Conservation (phyloP, 2,329 filamentous ascomycete species). For the Aureobasidium sp. region DNA sequence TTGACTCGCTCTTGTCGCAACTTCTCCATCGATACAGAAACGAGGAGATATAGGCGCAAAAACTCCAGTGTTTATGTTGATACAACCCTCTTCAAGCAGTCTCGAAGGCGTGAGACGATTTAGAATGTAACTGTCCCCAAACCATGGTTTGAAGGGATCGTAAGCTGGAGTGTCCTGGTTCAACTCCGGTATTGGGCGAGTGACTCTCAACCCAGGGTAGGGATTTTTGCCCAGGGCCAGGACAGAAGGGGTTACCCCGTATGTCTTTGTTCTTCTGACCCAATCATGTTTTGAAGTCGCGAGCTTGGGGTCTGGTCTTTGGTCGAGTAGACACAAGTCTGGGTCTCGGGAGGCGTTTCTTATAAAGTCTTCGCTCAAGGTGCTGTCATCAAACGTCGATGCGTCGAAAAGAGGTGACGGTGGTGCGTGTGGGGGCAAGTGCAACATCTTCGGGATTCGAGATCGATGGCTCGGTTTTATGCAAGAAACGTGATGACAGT, state of each 20-base stretch:
- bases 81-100: neutral
- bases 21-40: neutral
- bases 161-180: neutral
- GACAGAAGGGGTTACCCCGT: neutral
- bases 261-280: neutral
- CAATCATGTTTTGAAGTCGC: neutral
- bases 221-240: neutral
- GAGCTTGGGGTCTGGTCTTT: neutral
- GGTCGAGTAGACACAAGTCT: neutral
- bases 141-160: neutral
- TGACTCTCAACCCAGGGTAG: neutral
- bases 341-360: neutral
- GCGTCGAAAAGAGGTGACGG: neutral
- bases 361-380: neutral
- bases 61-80: neutral
- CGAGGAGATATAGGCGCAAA: neutral
- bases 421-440: neutral
- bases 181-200: neutral
- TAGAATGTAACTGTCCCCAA: neutral
- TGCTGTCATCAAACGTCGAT: neutral
- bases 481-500: neutral
- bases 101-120: neutral
- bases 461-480: neutral
- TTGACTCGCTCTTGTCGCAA: neutral
- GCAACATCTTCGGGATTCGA: neutral